A percentile compares a stretch with the other conserved stretches of the same genome.
Conservation (phyloP, 1,139 yeast genomes). For the Taphrina communis region DNA sequence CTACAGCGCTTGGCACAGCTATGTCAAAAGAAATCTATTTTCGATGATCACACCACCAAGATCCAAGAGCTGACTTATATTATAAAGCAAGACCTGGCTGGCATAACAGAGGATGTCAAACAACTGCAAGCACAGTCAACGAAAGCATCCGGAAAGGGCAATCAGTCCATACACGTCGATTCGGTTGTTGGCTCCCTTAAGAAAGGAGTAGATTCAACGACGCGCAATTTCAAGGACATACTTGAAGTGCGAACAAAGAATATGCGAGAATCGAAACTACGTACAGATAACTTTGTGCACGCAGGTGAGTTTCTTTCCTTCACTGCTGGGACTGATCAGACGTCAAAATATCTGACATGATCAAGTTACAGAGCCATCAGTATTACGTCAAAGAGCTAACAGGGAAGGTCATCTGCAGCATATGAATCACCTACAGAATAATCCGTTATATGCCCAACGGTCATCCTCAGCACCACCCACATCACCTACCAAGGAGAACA, state of each 20-base stretch:
- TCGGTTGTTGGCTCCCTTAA: constrained; percentile 86
- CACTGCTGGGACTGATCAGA: constrained; percentile 15
- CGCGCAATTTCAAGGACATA: constrained; percentile 88
- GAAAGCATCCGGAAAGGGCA: constrained; percentile 54
- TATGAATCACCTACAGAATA: constrained; percentile 28
- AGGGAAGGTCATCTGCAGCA: constrained; percentile 28
- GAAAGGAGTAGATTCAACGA: constrained; percentile 86
- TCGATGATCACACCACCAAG: constrained; percentile 93
- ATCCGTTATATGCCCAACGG: constrained; percentile 36
- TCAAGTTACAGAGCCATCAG: constrained; percentile 28
- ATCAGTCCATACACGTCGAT: constrained; percentile 72
- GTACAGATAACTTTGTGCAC: constrained; percentile 78
- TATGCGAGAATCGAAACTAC: constrained; percentile 76
- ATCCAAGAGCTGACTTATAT: constrained; percentile 90
- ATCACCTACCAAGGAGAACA: constrained; percentile 27
- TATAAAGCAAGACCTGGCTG: constrained; percentile 89
- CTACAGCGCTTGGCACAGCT: constrained; percentile 77
- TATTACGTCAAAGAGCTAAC: constrained; percentile 24
- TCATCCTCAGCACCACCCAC: constrained; percentile 38
- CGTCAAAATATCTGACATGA: constrained; percentile 4
- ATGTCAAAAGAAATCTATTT: constrained; percentile 89
- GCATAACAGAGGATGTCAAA: constrained; percentile 77
- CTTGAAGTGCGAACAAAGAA: constrained; percentile 83
- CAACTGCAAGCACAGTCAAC: constrained; percentile 64
- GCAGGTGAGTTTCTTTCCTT: constrained; percentile 54